These are phyloP conservation scores for Suillus lakei DNA, from an alignment of 768 basidiomycete genomes.

Conservation along the genomic window DNA sequence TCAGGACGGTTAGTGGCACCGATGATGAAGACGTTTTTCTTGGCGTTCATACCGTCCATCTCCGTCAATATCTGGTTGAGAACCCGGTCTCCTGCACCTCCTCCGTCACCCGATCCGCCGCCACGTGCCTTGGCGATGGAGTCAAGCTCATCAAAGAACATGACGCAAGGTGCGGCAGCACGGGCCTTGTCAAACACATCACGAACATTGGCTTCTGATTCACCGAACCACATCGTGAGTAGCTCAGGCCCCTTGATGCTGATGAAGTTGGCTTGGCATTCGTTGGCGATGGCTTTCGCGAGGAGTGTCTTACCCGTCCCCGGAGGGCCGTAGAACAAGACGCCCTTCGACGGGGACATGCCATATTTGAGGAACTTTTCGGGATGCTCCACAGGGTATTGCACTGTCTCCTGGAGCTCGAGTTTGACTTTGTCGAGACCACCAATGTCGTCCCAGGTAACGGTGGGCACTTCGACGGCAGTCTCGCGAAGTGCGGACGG, in stretches of 20 bases:
- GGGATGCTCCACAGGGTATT: conserved; percentile 99
- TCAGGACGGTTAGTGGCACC: conserved; percentile 97
- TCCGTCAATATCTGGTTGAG: conserved; percentile 97
- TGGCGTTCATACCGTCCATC: conserved; percentile 98
- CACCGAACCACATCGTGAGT: conserved; percentile 99
- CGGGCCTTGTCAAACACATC: conserved; percentile 99
- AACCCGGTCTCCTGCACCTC: conserved; percentile 97
- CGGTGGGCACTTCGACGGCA: conserved; percentile 97
- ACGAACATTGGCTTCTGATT: conserved; percentile 99
- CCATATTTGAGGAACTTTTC: conserved; percentile 99
- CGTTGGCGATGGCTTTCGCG: conserved; percentile 98
- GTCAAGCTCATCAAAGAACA: conserved; percentile 99
- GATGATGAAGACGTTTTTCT: conserved; percentile 99
- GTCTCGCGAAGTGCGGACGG: conserved; percentile 99
- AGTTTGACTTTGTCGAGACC: conserved; percentile 99
- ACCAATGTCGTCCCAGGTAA: conserved; percentile 99
- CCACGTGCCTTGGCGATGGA: conserved; percentile 99
- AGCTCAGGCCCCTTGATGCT: conserved; percentile 99
- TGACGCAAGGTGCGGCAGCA: conserved; percentile 98
- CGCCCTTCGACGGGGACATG: conserved; percentile 99
- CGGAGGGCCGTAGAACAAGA: conserved; percentile 98
- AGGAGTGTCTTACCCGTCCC: conserved; percentile 99
- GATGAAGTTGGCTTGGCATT: conserved; percentile 99
- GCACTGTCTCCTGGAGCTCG: conserved; percentile 98
- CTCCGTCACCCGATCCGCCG: conserved; percentile 80